Evolutionary conservation across 1,284 basidiomycete species (phyloP).

Genomic region (Neotropicomus parvogracilis): DNA sequence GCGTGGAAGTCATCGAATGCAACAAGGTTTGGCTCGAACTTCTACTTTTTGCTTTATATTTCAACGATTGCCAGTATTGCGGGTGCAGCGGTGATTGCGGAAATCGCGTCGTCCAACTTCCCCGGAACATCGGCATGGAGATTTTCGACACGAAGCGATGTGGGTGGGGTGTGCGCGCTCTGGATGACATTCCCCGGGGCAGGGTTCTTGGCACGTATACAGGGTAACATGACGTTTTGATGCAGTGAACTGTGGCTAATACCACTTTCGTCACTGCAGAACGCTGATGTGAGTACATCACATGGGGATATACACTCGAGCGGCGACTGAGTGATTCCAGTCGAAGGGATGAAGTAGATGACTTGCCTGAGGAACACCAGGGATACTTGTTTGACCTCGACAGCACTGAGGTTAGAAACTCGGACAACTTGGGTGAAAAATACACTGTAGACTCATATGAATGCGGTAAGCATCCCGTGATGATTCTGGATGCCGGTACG

Average conservation of each 20-base stretch:
- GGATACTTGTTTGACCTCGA: conserved; percentile 61
- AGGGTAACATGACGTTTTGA: conserved; percentile 42
- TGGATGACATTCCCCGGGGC: conserved; percentile 40
- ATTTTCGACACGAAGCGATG: conserved; percentile 52
- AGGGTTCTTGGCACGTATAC: conserved; percentile 62
- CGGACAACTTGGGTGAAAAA: conserved; percentile 34
- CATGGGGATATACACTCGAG: neutral
- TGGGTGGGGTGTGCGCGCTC: conserved; percentile 53
- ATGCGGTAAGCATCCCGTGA: conserved; percentile 38
- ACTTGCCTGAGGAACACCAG: conserved; percentile 32
- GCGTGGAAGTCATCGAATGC: conserved; percentile 56
- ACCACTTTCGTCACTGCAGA: conserved; percentile 11
- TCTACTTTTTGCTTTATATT: neutral
- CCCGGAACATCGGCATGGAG: conserved; percentile 47
- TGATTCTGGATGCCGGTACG: neutral
- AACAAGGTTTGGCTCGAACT: conserved; percentile 45
- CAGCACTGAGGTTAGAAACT: conserved; percentile 42
- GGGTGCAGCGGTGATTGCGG: conserved; percentile 40
- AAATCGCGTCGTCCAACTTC: conserved; percentile 53
- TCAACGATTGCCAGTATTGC: conserved; percentile 39
- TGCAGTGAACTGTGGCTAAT: conserved; percentile 2
- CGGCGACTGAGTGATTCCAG: conserved; percentile 26
- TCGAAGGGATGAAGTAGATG: conserved; percentile 39
- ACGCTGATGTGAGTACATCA: conserved; percentile 24
- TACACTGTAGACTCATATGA: conserved; percentile 49